These are phyloP conservation scores for Protoeuglena noctilucae DNA, from an alignment of 139 green algal genomes.

Conservation along the genomic window DNA sequence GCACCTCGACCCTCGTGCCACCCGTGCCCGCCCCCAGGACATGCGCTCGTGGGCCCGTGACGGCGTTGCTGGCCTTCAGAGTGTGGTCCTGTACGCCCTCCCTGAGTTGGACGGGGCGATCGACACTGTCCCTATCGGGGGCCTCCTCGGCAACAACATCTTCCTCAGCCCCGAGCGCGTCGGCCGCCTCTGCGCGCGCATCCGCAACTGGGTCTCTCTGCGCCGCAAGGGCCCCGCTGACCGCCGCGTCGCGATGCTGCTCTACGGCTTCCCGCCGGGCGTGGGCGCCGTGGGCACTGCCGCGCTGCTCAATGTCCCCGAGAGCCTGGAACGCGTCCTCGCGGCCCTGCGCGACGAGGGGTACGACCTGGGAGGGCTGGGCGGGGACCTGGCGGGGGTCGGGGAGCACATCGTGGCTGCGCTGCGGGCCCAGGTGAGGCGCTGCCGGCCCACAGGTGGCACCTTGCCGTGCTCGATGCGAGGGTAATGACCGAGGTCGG, in stretches of 20 bases:
- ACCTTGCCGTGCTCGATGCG: no score
- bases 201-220: conserved; percentile 60
- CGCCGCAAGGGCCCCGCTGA: conserved; percentile 23
- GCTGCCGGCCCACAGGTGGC: no score
- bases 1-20: background rate
- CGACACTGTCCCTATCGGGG: conserved; percentile 77
- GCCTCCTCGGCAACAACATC: conserved; percentile 82
- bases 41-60: conserved; percentile 58
- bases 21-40: conserved; percentile 23
- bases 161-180: conserved; percentile 74
- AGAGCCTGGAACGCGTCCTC: conserved; percentile 46
- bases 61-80: conserved; percentile 70
- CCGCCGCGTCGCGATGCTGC: conserved; percentile 49
- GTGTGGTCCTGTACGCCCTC: conserved; percentile 86
- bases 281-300: conserved; percentile 90
- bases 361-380: conserved; percentile 11
- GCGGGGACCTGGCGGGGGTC: conserved; percentile 19
- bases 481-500: no score
- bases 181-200: conserved; percentile 37
- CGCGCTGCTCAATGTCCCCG: conserved; percentile 89
- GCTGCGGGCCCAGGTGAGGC: background rate
- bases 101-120: conserved; percentile 93
- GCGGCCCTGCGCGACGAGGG: conserved; percentile 25
- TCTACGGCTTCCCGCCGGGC: conserved; percentile 92
- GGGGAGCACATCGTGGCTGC: conserved; percentile 6